These are phyloP conservation scores for Monilinia aucupariae DNA, from an alignment of 2,329 filamentous ascomycete species.

Conservation along the genomic window DNA sequence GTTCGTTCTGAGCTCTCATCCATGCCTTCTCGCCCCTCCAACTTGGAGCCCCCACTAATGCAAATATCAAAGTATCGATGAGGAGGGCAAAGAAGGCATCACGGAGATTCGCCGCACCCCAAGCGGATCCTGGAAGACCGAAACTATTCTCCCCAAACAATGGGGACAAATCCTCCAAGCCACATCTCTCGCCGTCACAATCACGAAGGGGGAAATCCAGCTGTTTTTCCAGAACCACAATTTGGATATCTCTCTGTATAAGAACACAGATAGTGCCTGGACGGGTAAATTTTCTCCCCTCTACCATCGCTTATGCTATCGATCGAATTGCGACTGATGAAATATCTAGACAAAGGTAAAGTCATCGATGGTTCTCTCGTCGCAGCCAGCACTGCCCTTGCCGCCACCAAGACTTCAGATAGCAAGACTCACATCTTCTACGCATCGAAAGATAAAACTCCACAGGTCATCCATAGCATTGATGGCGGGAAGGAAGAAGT, in stretches of 20 bases:
- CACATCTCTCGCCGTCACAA: background rate
- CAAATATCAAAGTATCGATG: background rate
- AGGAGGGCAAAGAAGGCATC: background rate
- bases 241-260: background rate
- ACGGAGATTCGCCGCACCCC: background rate
- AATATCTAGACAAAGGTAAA: background rate
- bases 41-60: background rate
- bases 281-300: background rate
- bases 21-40: background rate
- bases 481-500: background rate
- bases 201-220: background rate
- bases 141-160: background rate
- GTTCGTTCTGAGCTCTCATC: background rate
- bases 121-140: background rate
- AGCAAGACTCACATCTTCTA: background rate
- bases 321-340: background rate
- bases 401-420: background rate
- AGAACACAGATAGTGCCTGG: background rate
- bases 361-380: background rate
- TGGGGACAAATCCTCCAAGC: background rate
- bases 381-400: background rate
- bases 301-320: background rate
- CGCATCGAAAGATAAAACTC: background rate
- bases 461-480: background rate
- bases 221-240: constrained; percentile 3